These are phyloP conservation scores for Osmanthus fragrans DNA, from an alignment of 257 asterid species.

Conservation along the genomic window DNA sequence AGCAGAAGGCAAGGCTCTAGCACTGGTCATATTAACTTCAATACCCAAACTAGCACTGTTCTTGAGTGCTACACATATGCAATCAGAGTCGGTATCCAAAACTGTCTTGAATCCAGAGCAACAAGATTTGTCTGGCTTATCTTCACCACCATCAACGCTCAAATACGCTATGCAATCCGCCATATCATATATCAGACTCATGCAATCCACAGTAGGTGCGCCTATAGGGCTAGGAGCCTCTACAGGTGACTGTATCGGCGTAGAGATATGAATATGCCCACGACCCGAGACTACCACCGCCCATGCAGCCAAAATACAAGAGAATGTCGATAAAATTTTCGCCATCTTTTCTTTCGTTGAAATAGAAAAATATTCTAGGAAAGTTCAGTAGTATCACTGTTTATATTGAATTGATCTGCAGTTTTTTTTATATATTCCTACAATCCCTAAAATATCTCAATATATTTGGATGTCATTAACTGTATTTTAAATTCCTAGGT, in stretches of 20 bases:
- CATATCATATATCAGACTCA: not conserved
- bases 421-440: too few relatives aligned
- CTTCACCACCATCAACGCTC: not conserved
- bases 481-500: too few relatives aligned
- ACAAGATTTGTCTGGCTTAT: constrained; percentile 7
- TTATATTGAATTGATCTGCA: not conserved
- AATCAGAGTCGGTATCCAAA: not conserved
- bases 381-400: too few relatives aligned
- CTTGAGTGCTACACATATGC: constrained; percentile 18
- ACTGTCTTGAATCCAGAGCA: constrained; percentile 21
- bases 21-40: constrained; percentile 14
- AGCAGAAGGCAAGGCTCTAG: constrained; percentile 13
- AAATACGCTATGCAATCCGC: constrained; percentile 12
- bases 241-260: not conserved
- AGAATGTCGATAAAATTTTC: not conserved
- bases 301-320: constrained; percentile 8
- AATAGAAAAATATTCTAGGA: not conserved
- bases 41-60: constrained; percentile 11
- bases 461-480: too few relatives aligned
- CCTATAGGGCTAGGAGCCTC: not conserved
- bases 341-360: not conserved
- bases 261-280: not conserved
- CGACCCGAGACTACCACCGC: not conserved
- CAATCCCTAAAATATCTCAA: not conserved
- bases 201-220: not conserved